Evolutionary conservation across 2,329 filamentous ascomycete species (phyloP), one percentile per base, ranked within the genome.

Genomic region (Cladophialophora psammophila): DNA sequence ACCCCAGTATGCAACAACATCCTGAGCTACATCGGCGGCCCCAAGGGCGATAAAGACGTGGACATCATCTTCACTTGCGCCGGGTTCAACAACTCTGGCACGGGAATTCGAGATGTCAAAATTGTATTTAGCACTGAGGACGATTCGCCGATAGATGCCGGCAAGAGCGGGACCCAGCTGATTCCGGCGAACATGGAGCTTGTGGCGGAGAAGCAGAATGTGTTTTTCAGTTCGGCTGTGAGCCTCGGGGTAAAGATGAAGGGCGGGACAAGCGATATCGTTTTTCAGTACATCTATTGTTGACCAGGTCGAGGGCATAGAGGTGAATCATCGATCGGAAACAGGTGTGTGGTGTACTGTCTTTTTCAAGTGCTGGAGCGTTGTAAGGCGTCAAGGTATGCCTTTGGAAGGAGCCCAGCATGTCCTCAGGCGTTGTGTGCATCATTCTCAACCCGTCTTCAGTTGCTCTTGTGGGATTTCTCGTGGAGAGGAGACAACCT

Each of bases 241-340:
- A 36, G 60, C 26, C 13, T 69, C 36, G 58, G 54, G 5, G 61
- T 66, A 32, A 64, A 67, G 42, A 56, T 59, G 36, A 65, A 53
- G 26, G 53, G 38, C 45, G 26, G 45, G 35, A 65, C 31, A 0
- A n/a, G 58, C 36, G 18, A 65, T 38, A 8, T 64, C 8, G 0
- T 20, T 26, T 31, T 63, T 38, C 61, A 69, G 62, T 65, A 53
- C 54, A 67, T 69, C 61, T 69, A 58, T 55, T 69, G 67, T 35
- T 64, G 61, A 64, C 38, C 18, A 36, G 26, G 7, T 31, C 48
- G 12, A 26, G 31, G 2, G 15, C 48, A 34, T 3, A 20, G 34
- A 15, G 13, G 32, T 20, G 5, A 50, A 35, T 1, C 1, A 31
- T 53, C 20, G 34, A 8, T 34, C 26, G 59, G 59, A 18, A 12